Evolutionary conservation across 805 yeast genomes (phyloP).

Genomic region (Pichia manshurica): DNA sequence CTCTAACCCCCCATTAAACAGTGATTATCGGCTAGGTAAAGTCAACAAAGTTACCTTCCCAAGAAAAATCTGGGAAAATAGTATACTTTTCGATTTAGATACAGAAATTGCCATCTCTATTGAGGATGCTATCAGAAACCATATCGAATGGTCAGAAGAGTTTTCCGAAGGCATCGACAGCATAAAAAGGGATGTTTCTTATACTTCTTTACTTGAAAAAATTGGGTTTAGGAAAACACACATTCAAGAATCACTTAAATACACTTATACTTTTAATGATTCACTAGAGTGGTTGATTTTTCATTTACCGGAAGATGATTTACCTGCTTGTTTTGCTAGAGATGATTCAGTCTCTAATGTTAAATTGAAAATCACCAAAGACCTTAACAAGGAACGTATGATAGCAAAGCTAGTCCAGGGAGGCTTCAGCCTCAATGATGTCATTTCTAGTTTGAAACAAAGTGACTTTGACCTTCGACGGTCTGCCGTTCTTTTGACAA

Average conservation of each 20-base stretch:
- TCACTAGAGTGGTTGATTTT: constrained; percentile 74
- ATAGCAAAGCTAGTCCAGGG: constrained; percentile 53
- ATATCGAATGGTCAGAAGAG: constrained; percentile 47
- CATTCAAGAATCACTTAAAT: constrained; percentile 62
- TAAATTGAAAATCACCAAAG: constrained; percentile 48
- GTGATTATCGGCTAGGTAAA: not conserved
- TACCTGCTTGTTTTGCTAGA: constrained; percentile 62
- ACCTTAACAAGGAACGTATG: constrained; percentile 50
- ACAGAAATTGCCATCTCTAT: constrained; percentile 56
- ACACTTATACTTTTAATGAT: constrained; percentile 44
- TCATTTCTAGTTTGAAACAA: constrained; percentile 41
- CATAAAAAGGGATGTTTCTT: constrained; percentile 11
- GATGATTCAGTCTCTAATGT: constrained; percentile 52
- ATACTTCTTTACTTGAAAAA: constrained; percentile 19
- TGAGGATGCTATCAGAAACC: constrained; percentile 54
- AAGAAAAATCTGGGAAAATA: constrained; percentile 62
- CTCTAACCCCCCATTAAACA: not conserved
- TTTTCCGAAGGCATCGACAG: constrained; percentile 3
- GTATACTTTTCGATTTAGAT: constrained; percentile 63
- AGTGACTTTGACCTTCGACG: constrained; percentile 40
- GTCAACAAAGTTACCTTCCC: constrained; percentile 31
- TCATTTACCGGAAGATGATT: constrained; percentile 91
- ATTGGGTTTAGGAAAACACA: constrained; percentile 71
- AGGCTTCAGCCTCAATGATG: constrained; percentile 68
- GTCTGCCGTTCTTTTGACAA: constrained; percentile 48